Conservation (phyloP, 768 basidiomycete genomes). For the Lactarius trivialis region DNA sequence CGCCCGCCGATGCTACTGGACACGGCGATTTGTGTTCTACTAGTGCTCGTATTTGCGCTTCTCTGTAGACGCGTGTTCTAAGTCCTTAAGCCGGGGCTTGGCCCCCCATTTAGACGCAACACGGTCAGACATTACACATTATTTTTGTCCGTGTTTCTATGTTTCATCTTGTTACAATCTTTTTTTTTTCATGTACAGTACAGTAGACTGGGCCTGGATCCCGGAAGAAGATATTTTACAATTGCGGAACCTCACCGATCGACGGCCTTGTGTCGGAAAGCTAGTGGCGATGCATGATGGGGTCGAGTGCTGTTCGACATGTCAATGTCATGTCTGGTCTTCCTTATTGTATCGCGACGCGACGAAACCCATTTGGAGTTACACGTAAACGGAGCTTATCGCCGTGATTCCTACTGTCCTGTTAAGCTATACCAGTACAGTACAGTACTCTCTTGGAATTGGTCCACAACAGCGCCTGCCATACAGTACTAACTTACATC, state of each 20-base stretch:
- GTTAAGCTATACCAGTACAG: not conserved
- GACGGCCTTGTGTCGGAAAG: too few species aligned
- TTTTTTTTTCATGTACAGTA: not conserved
- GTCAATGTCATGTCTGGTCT: too few species aligned
- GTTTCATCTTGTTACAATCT: not conserved
- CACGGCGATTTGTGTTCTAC: conserved; percentile 63
- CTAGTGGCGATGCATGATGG: too few species aligned
- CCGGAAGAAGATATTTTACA: not conserved
- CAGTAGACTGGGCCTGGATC: not conserved
- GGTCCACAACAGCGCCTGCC: not conserved
- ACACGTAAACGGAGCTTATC: not conserved
- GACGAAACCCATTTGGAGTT: not conserved
- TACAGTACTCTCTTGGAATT: not conserved
- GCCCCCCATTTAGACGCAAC: not conserved
- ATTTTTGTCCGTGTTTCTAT: not conserved
- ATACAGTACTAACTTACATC: too few species aligned
- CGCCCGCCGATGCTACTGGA: conserved; percentile 63
- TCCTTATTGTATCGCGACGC: not conserved
- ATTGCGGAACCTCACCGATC: not conserved
- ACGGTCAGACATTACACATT: not conserved
- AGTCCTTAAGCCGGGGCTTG: not conserved
- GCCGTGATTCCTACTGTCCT: not conserved
- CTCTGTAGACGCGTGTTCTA: conserved; percentile 53
- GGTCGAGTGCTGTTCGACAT: too few species aligned
- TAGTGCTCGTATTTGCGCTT: conserved; percentile 62